phyloP scores from a whole-genome alignment of 192 early-diverging fungal genomes.

The Backusella macrospora region DNA sequence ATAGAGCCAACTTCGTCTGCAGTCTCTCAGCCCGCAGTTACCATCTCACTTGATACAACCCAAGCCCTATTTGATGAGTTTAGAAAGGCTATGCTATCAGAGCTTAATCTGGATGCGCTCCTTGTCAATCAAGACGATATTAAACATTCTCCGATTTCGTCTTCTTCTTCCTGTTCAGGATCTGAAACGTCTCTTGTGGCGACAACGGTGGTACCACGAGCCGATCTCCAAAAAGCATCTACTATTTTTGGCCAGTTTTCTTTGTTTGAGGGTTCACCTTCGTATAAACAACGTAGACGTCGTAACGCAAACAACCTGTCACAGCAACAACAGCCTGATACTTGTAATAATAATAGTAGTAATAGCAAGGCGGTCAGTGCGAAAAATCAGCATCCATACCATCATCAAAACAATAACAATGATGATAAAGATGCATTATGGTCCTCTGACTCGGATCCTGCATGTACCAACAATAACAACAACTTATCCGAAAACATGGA shows the following conservation, averaged over 20 bases:
- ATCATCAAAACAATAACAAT: constrained; percentile 2
- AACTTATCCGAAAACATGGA: not conserved
- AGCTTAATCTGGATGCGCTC: constrained; percentile 80
- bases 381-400: not conserved
- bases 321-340: not conserved
- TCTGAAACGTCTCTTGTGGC: not conserved
- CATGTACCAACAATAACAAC: constrained; percentile 11
- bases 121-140: constrained; percentile 52
- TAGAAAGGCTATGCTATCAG: constrained; percentile 56
- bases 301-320: constrained; percentile 42
- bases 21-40: constrained; percentile 63
- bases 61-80: constrained; percentile 59
- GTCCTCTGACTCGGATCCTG: constrained; percentile 4
- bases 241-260: constrained; percentile 57
- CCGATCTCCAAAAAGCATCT: constrained; percentile 4
- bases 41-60: constrained; percentile 61
- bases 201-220: not conserved
- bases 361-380: constrained; percentile 4
- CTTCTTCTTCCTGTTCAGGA: not conserved
- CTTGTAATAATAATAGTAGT: not conserved
- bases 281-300: constrained; percentile 72
- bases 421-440: not conserved
- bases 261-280: constrained; percentile 72
- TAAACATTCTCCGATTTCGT: constrained; percentile 4
- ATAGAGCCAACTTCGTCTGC: constrained; percentile 81